Evolutionary conservation across 129 eudicot genomes (phyloP), one percentile per base, ranked within the genome.

Genomic region (Flaveria ramosissima): DNA sequence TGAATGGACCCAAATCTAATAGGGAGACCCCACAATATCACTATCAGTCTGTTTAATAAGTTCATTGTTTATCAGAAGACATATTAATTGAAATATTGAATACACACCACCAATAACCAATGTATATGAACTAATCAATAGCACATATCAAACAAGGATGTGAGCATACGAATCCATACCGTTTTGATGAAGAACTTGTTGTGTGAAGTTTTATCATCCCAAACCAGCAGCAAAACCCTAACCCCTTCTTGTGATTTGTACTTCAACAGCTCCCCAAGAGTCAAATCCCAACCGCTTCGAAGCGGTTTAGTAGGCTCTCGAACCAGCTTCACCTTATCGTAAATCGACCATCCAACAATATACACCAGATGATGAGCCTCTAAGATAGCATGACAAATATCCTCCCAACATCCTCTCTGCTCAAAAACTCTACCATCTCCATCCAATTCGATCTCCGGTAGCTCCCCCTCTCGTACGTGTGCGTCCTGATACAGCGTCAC

Each of bases 191-290:
- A 88, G 86, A 92, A 86, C 64, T 84, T 92, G 78, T 75, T 86
- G 57, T 92, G 96, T 24, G 97, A 92, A 77, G 96, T 92, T 74
- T 87, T 87, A 68, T 92, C 97, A 78, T 92, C 96, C 97, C 97
- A 92, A 55, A 87, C 96, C 78, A 92, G 75, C 86, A 92, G 52
- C 89, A 92, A 76, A 41, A 92, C 96, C 75, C 97, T 84, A 69
- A 89, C 97, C 39, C 97, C 97, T 85, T 92, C 97, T n/a, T 89
- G 89, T 8, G 96, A 89, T 67, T 92, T 92, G 70, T 89, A 89
- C 86, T 85, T 89, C 76, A 92, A 74, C 77, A 92, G 51, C 56
- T 92, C 96, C 17, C 97, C 97, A 16, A 92, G 71, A 65, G 45
- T 87, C 84, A 87, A 66, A 46, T 87, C 78, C 71, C 96, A 86